Conservation (phyloP, 225 moss, liverwort and hornwort genomes). For the Sphagnum tenellum region DNA sequence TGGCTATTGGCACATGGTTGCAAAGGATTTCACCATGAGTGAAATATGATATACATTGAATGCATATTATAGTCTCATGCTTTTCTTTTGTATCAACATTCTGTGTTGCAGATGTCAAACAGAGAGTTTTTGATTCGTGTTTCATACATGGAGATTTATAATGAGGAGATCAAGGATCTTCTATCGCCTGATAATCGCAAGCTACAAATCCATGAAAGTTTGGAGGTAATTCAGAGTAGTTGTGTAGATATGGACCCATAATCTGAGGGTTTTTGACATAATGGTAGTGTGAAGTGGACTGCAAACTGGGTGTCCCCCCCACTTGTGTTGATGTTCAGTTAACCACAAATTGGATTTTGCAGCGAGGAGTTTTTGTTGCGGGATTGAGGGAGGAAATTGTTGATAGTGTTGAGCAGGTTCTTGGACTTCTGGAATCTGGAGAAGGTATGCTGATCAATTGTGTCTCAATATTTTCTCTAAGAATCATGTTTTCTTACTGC, state of each 20-base stretch:
- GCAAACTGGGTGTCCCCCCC: background rate
- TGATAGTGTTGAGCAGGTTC: slow-evolving; percentile 78
- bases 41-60: no score
- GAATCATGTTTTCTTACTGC: no score
- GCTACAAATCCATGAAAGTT: slow-evolving; percentile 73
- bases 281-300: background rate
- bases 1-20: no score
- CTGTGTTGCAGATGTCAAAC: slow-evolving; percentile 28
- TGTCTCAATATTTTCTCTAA: no score
- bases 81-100: background rate
- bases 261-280: background rate
- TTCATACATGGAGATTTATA: slow-evolving; percentile 93
- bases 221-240: slow-evolving; percentile 46
- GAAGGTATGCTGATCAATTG: slow-evolving; percentile 44
- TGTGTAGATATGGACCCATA: background rate
- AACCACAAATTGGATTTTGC: slow-evolving; percentile 5
- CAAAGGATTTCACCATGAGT: no score
- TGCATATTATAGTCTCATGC: background rate
- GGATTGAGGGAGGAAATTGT: slow-evolving; percentile 93
- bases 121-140: slow-evolving; percentile 82
- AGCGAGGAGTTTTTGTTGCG: slow-evolving; percentile 91
- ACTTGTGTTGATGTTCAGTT: background rate
- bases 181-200: slow-evolving; percentile 73
- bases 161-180: slow-evolving; percentile 88
- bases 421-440: slow-evolving; percentile 71